Base-by-base conservation (phyloP, 257 asterid species). In the Asclepias syriaca region DNA sequence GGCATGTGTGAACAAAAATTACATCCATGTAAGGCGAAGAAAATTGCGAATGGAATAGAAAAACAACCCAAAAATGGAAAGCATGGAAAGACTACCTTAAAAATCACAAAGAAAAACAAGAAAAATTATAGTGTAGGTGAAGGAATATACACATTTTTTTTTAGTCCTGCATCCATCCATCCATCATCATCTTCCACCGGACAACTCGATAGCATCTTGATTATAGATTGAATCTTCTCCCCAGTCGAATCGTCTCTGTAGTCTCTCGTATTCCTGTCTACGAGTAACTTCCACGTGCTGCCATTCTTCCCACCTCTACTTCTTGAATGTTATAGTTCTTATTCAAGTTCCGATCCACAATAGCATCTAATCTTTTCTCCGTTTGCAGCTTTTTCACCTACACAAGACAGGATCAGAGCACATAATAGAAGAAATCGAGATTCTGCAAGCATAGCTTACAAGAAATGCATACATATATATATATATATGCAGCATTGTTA, bases 291-390 rank as follows among this genome's bases (percentile, higher is more conserved):
- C 98, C 2, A 84, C 91, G 13, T 87, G 88, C 70, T 90, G 96
- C 97, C 96, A 89, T 56, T 85, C 90, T 84, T 93, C 90, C 98
- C 98, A 93, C 70, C 92, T 81, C 99, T 43, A 94, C 97, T 75
- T 91, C 97, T 0, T 85, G 74, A 59, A 89, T 88, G 77, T 85
- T 79, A 79, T 78, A 87, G 77, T 74, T 81, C 46, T 48, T 72
- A 15, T 61, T 76, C 60, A 94, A 81, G 83, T 94, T 94, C 51
- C 85, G 71, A 79, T 94, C 99, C 63, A 94, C 97, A n/a, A 94
- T 91, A 2, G 84, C 88, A 6, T 91, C 90, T 16, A 94, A 77
- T 51, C 76, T 77, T 80, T 84, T 94, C 92, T 91, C 99, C 75
- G 87, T 78, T 71, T 94, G 93, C 69, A 90, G 82, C 77, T 91